Evolutionary conservation across 2,329 filamentous ascomycete species (phyloP).

Genomic region (Thielaviopsis punctulata): DNA sequence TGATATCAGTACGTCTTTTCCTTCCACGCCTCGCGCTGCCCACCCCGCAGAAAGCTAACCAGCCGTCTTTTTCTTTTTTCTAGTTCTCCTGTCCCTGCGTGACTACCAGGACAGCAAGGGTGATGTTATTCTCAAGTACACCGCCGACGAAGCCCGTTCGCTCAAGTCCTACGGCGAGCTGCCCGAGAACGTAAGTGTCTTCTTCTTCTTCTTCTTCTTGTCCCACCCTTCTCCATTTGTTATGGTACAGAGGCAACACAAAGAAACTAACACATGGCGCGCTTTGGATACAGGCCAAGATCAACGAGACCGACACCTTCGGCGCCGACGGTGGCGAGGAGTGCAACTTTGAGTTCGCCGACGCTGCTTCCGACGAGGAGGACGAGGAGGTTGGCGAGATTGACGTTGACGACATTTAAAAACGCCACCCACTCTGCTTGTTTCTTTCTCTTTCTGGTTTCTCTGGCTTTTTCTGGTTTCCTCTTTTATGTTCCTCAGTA

Average conservation of each 20-base stretch:
- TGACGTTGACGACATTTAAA: slow-evolving; percentile 89
- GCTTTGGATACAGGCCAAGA: slow-evolving; percentile 72
- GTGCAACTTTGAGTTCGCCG: slow-evolving; percentile 96
- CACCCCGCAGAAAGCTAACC: not conserved
- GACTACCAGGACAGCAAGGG: slow-evolving; percentile 94
- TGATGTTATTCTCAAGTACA: slow-evolving; percentile 95
- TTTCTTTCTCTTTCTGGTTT: not conserved
- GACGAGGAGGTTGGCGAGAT: slow-evolving; percentile 54
- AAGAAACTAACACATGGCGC: no score
- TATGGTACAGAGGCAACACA: no score
- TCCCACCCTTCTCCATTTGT: not conserved
- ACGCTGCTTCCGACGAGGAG: slow-evolving; percentile 53
- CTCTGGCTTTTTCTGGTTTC: not conserved
- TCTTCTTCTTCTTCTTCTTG: not conserved
- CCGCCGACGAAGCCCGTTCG: slow-evolving; percentile 81
- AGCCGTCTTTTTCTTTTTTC: not conserved
- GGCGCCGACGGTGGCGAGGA: slow-evolving; percentile 86
- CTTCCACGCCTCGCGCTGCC: not conserved
- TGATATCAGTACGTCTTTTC: slow-evolving; percentile 40
- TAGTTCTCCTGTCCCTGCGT: slow-evolving; percentile 64
- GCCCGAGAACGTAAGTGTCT: slow-evolving; percentile 46
- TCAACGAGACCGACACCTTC: slow-evolving; percentile 98
- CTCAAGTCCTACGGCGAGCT: slow-evolving; percentile 96
- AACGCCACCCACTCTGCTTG: not conserved
- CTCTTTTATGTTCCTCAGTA: not conserved